Evolutionary conservation across 805 yeast genomes (phyloP).

Genomic region (Candida stauntonica): DNA sequence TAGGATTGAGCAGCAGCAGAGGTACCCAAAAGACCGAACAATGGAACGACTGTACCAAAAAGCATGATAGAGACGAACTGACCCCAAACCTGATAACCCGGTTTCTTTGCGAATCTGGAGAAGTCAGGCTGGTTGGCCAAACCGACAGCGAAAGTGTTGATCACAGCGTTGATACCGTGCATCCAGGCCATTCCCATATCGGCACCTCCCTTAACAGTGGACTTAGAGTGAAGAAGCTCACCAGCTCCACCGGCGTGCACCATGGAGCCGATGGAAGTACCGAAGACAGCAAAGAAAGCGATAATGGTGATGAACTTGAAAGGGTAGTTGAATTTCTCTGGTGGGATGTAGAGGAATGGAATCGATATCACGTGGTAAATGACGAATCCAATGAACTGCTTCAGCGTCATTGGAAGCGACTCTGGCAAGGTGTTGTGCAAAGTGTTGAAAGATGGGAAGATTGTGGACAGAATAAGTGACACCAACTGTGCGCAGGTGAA

Average conservation of each 20-base stretch:
- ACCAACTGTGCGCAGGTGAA: slow-evolving; percentile 44
- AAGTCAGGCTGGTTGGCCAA: slow-evolving; percentile 30
- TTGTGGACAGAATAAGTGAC: slow-evolving; percentile 34
- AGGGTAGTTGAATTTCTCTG: slow-evolving; percentile 29
- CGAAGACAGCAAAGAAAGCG: slow-evolving; percentile 33
- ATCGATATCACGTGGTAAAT: slow-evolving; percentile 35
- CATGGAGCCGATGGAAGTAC: slow-evolving; percentile 32
- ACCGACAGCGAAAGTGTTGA: slow-evolving; percentile 30
- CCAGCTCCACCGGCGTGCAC: slow-evolving; percentile 32
- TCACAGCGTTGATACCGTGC: slow-evolving; percentile 28
- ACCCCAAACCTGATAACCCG: slow-evolving; percentile 37
- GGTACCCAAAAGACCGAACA: slow-evolving; percentile 43
- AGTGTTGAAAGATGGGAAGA: slow-evolving; percentile 35
- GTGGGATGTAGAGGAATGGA: slow-evolving; percentile 29
- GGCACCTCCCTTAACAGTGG: slow-evolving; percentile 25
- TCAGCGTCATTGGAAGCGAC: slow-evolving; percentile 36
- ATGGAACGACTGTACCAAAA: slow-evolving; percentile 40
- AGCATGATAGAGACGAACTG: slow-evolving; percentile 33
- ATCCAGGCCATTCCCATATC: slow-evolving; percentile 31
- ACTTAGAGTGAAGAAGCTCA: slow-evolving; percentile 27
- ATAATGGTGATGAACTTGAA: slow-evolving; percentile 27
- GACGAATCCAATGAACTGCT: slow-evolving; percentile 38
- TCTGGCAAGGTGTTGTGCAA: slow-evolving; percentile 38
- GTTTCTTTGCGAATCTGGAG: slow-evolving; percentile 35
- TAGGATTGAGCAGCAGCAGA: slow-evolving; percentile 38